phyloP scores from a whole-genome alignment of 2,329 filamentous ascomycete genomes.

The Fusarium sp. region DNA sequence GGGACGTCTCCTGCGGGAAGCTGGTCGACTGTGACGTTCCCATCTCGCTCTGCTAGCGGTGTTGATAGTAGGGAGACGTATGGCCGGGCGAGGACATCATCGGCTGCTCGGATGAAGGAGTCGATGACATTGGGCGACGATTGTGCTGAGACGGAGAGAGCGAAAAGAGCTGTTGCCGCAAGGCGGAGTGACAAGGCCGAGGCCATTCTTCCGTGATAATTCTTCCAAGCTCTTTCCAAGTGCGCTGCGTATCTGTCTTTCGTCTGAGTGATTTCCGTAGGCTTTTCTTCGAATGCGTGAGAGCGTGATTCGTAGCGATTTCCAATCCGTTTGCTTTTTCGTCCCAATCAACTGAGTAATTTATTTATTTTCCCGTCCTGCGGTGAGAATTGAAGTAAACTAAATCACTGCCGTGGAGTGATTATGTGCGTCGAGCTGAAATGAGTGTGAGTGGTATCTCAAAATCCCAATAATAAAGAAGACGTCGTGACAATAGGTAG shows the following conservation, averaged over 20 bases:
- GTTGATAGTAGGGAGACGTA: conserved; percentile 45
- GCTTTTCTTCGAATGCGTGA: conserved; percentile 10
- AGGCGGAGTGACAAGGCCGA: conserved; percentile 39
- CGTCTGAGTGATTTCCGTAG: conserved; percentile 14
- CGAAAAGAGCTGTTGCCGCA: conserved; percentile 35
- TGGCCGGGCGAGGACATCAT: conserved; percentile 51
- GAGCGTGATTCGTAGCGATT: conserved; percentile 11
- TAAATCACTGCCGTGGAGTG: conserved; percentile 17
- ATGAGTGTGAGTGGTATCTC: conserved; percentile 20
- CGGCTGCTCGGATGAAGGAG: conserved; percentile 44
- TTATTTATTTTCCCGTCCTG: conserved; percentile 35
- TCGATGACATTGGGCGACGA: conserved; percentile 21
- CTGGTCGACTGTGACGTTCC: conserved; percentile 31
- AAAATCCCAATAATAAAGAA: conserved; percentile 17
- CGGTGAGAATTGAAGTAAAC: conserved; percentile 33
- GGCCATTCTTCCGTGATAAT: conserved; percentile 34
- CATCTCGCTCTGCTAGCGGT: conserved; percentile 36
- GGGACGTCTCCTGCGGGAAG: conserved; percentile 48
- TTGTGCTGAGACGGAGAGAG: conserved; percentile 39
- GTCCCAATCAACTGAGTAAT: conserved; percentile 12
- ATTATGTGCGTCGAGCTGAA: conserved; percentile 5
- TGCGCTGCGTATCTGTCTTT: conserved; percentile 13
- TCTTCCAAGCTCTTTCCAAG: conserved; percentile 15
- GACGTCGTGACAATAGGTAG: conserved; percentile 9
- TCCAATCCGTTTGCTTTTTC: conserved; percentile 5